These are phyloP conservation scores for Suillus placidus DNA, from an alignment of 768 basidiomycete genomes.

Conservation along the genomic window DNA sequence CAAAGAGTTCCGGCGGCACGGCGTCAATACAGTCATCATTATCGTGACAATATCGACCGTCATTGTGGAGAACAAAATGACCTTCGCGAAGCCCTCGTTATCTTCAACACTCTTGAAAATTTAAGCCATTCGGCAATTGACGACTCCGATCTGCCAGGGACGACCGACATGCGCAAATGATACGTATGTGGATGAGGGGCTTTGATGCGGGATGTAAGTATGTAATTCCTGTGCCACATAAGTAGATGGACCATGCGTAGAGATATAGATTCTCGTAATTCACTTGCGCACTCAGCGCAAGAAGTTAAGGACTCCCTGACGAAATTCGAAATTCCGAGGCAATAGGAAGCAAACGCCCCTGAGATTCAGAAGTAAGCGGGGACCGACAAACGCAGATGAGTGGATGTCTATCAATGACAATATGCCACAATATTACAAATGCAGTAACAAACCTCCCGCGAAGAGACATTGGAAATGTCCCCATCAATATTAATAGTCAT, in stretches of 20 bases:
- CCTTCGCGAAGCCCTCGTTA: not conserved
- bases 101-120: not conserved
- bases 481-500: not conserved
- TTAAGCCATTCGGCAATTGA: not conserved
- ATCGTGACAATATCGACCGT: not conserved
- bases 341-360: slow-evolving; percentile 1
- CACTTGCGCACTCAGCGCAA: not conserved
- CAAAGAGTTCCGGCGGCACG: not conserved
- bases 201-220: not conserved
- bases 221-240: not conserved
- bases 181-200: not conserved
- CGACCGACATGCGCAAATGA: not conserved
- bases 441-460: not conserved
- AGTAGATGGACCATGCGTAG: not conserved
- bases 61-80: not conserved
- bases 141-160: not conserved
- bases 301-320: not conserved
- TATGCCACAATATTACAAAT: not conserved
- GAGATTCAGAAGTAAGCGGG: not conserved
- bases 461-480: not conserved
- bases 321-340: slow-evolving; percentile 1
- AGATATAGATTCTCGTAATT: not conserved
- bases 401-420: not conserved
- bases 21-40: not conserved
- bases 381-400: not conserved